Base-by-base conservation (phyloP, 345 rosid species). In the Linum trigynum region DNA sequence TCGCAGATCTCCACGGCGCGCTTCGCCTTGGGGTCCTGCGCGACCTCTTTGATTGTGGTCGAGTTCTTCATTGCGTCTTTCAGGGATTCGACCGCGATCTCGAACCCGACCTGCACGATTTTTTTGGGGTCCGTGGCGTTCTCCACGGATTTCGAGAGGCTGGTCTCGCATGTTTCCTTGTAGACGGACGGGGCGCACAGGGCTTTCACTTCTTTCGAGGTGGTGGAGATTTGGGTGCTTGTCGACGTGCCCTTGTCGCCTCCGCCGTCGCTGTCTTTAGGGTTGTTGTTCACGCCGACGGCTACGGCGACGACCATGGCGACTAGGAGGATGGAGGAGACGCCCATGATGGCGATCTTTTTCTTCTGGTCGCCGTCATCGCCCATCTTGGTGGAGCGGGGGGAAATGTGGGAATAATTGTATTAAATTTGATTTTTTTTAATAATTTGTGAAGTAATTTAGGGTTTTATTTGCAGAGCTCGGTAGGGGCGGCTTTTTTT, bases 131-230 rank as follows among this genome's bases (percentile, higher is more conserved):
- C 89, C 5, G 77, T 71, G 16, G 77, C 67, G 63, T 85, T 80
- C 9, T 84, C 82, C 2, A 74, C 74, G 1, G 81, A 81, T 0
- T 59, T 17, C 11, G 66, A 57, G 12, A 92, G 77, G 66, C 81
- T 82, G 2, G 62, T 57, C 43, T 77, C 78, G 43, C 98, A 89
- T 1, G 84, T 72, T 37, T 83, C 63, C 39, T 50, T 81, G 53
- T 77, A 84, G 53, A 86, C 92, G 3, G 91, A 82, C 0, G 88
- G 82, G 67, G 76, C 78, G 67, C 98, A 92, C 17, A 92, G 74
- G 16, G 83, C 74, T 59, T 74, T 53, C 38, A 87, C 74, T 2
- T 85, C 83, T 69, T 85, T 87, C 23, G 74, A 51, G 2, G 83
- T 67, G 0, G 75, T 59, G 0, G 77, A 37, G 35, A 77, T 63